Percentiles rank a stretch among this genome's conserved stretches.
phyloP scores from a whole-genome alignment of 345 rosid genomes.

The Pistacia atlantica region DNA sequence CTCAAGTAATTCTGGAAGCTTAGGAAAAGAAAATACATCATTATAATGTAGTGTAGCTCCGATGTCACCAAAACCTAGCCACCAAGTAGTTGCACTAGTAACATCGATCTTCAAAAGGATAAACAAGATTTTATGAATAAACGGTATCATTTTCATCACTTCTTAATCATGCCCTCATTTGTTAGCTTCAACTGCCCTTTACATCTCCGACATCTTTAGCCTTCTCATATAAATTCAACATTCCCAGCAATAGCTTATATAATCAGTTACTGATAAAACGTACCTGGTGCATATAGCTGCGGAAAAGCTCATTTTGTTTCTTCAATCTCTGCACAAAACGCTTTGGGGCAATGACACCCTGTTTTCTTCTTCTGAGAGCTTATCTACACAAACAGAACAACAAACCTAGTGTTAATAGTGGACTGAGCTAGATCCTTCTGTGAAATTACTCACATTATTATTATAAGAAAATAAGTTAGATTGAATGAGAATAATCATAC shows the following conservation, averaged over 20 bases:
- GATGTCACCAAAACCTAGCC: not conserved
- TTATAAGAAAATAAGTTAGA: not conserved
- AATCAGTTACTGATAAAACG: conserved; percentile 6
- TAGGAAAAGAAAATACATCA: not conserved
- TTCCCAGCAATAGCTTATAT: not conserved
- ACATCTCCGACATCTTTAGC: not conserved
- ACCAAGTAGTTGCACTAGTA: no score
- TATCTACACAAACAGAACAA: conserved; percentile 55
- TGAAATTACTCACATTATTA: not conserved
- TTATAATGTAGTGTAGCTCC: not conserved
- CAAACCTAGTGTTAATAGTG: not conserved
- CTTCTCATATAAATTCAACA: not conserved
- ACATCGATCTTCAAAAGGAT: not conserved
- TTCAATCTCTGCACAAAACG: conserved; percentile 97
- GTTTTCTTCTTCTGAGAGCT: conserved; percentile 99
- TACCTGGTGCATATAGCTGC: conserved; percentile 99
- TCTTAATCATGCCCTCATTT: not conserved
- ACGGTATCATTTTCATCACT: not conserved
- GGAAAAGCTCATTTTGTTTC: conserved; percentile 98
- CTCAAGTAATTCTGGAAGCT: not conserved
- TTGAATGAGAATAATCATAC: not conserved
- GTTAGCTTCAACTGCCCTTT: not conserved
- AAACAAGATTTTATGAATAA: not conserved
- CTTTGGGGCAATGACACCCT: conserved; percentile 98
- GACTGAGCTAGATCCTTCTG: not conserved